Percentiles rank a stretch among this genome's conserved stretches.
Conservation (phyloP, 2,329 filamentous ascomycete genomes). For the Nectriaceae sp. region DNA sequence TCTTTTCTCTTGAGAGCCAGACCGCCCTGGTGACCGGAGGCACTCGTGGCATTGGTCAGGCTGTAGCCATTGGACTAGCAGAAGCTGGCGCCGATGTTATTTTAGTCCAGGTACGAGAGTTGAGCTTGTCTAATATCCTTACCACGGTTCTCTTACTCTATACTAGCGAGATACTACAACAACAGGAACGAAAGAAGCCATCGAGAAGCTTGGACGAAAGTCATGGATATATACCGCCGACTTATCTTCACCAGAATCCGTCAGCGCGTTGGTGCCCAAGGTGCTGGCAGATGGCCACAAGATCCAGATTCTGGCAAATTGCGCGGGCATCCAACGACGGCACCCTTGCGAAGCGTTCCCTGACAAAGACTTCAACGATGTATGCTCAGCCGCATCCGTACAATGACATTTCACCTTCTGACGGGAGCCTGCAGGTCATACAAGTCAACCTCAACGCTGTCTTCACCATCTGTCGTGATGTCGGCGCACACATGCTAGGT, state of each 20-base stretch:
- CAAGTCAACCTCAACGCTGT: constrained; percentile 86
- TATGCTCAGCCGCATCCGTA: too few species aligned
- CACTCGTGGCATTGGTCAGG: constrained; percentile 59
- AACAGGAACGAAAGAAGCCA: constrained; percentile 57
- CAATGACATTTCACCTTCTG: too few species aligned
- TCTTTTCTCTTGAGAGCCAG: constrained; percentile 58
- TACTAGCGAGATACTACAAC: constrained; percentile 43
- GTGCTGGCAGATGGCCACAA: constrained; percentile 64
- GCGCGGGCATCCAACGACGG: constrained; percentile 81
- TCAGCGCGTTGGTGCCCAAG: constrained; percentile 60
- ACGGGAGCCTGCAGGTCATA: constrained; percentile 66
- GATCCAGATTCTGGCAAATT: constrained; percentile 81
- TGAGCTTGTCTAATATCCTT: too few species aligned
- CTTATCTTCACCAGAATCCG: constrained; percentile 61
- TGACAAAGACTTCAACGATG: constrained; percentile 73
- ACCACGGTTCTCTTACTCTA: neutral
- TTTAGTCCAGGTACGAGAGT: constrained; percentile 49
- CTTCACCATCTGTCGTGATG: constrained; percentile 76
- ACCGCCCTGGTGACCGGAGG: constrained; percentile 60
- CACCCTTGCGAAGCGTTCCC: constrained; percentile 78
- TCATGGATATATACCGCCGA: constrained; percentile 70
- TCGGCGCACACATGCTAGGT: constrained; percentile 76
- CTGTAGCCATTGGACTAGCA: constrained; percentile 58
- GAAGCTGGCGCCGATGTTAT: constrained; percentile 61
- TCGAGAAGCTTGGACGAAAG: constrained; percentile 67